Evolutionary conservation across 2,329 filamentous ascomycete genomes (phyloP).

Genomic region (Aspergillus niger): DNA sequence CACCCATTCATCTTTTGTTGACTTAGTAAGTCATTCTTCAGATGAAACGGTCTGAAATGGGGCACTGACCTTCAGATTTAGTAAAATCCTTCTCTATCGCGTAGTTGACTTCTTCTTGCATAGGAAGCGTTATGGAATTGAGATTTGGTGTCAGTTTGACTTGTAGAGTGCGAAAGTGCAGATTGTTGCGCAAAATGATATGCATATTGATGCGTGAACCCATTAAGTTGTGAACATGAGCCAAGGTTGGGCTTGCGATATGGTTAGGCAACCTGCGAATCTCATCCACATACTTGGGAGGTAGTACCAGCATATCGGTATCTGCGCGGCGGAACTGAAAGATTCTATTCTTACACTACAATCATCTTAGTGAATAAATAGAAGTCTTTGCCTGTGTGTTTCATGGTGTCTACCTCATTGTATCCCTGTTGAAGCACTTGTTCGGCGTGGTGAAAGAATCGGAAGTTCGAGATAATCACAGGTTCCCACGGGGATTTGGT

Average conservation of each 20-base stretch:
- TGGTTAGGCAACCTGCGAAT: constrained; percentile 1
- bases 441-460: background rate
- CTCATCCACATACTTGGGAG: constrained; percentile 6
- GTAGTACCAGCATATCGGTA: constrained; percentile 4
- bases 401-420: background rate
- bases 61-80: background rate
- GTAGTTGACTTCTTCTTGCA: background rate
- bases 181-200: background rate
- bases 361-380: background rate
- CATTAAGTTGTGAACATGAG: background rate
- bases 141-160: background rate
- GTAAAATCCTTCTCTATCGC: background rate
- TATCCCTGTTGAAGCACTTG: background rate
- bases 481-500: background rate
- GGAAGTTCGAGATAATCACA: background rate
- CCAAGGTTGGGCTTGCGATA: constrained; percentile 9
- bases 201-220: background rate
- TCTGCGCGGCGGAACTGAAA: constrained; percentile 6
- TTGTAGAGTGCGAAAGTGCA: background rate
- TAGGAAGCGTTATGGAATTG: background rate
- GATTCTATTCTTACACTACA: background rate
- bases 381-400: too few species aligned
- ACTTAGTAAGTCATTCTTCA: background rate
- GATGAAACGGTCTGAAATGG: too few species aligned
- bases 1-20: background rate